Percentiles rank a stretch among this genome's conserved stretches.
These are phyloP conservation scores for Diaporthe humulicola DNA, from an alignment of 2,329 filamentous ascomycete genomes.

Conservation along the genomic window DNA sequence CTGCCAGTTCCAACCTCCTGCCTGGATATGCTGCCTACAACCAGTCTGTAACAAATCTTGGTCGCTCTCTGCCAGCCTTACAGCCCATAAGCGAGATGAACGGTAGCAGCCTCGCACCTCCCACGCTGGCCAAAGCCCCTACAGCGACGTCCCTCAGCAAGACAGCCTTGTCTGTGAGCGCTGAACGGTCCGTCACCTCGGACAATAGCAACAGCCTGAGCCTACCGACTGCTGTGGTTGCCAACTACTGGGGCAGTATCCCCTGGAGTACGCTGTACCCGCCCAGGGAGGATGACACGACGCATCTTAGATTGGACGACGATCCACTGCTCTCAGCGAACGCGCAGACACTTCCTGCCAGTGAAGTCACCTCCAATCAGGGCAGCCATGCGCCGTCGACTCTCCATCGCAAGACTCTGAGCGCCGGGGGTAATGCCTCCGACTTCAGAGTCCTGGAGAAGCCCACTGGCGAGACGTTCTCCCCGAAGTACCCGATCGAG, in stretches of 20 bases:
- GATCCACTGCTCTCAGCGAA: conserved; percentile 54
- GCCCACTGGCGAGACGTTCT: conserved; percentile 70
- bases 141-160: conserved; percentile 89
- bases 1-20: conserved; percentile 83
- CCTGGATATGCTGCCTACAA: conserved; percentile 65
- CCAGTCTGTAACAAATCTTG: conserved; percentile 43
- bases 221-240: conserved; percentile 87
- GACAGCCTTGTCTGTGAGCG: conserved; percentile 83
- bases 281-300: conserved; percentile 43
- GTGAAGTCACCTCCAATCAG: conserved; percentile 44
- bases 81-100: conserved; percentile 59
- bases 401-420: conserved; percentile 48
- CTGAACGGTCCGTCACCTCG: conserved; percentile 77
- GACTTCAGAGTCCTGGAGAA: conserved; percentile 48
- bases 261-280: conserved; percentile 71
- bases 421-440: conserved; percentile 40
- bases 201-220: conserved; percentile 71
- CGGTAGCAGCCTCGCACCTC: conserved; percentile 79
- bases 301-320: conserved; percentile 44
- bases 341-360: conserved; percentile 49
- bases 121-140: conserved; percentile 86
- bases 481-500: conserved; percentile 82
- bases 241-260: conserved; percentile 93
- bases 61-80: conserved; percentile 51
- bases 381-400: conserved; percentile 25